phyloP scores from a whole-genome alignment of 1,284 basidiomycete genomes.

The Peniophora sp. region DNA sequence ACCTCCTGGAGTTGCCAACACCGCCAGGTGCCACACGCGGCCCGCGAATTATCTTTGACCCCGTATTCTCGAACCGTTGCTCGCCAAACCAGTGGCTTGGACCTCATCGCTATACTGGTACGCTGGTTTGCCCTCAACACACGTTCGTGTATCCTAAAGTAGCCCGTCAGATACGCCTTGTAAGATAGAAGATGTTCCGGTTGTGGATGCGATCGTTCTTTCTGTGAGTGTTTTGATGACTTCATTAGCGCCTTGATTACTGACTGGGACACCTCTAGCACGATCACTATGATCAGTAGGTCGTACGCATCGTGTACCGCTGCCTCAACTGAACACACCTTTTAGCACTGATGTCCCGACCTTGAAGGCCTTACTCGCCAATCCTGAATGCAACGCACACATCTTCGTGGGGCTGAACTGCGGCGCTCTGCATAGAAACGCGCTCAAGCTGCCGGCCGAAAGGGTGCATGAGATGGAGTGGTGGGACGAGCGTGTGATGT shows the following conservation, averaged over 20 bases:
- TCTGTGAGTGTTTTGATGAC: conserved; percentile 28
- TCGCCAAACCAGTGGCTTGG: conserved; percentile 47
- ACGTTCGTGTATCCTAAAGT: background rate
- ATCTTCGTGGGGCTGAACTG: conserved; percentile 64
- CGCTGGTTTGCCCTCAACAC: conserved; percentile 12
- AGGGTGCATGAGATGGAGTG: conserved; percentile 60
- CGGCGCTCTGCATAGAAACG: conserved; percentile 32
- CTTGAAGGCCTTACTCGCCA: conserved; percentile 31
- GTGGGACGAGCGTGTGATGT: conserved; percentile 49
- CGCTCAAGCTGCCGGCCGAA: conserved; percentile 27
- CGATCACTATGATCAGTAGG: conserved; percentile 67
- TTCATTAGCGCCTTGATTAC: background rate
- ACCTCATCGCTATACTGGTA: conserved; percentile 51
- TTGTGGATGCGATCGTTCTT: conserved; percentile 58
- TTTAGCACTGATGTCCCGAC: conserved; percentile 49
- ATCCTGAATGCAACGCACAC: conserved; percentile 31
- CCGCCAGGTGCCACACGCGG: conserved; percentile 34
- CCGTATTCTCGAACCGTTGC: conserved; percentile 60
- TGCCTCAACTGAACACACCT: conserved; percentile 2
- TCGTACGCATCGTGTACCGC: background rate
- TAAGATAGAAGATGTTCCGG: conserved; percentile 49
- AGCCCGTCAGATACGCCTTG: conserved; percentile 42
- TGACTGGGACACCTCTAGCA: conserved; percentile 28
- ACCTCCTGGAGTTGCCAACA: conserved; percentile 59
- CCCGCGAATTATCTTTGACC: conserved; percentile 63